Evolutionary conservation across 345 rosid species (phyloP).

Genomic region (Salix dunnii): DNA sequence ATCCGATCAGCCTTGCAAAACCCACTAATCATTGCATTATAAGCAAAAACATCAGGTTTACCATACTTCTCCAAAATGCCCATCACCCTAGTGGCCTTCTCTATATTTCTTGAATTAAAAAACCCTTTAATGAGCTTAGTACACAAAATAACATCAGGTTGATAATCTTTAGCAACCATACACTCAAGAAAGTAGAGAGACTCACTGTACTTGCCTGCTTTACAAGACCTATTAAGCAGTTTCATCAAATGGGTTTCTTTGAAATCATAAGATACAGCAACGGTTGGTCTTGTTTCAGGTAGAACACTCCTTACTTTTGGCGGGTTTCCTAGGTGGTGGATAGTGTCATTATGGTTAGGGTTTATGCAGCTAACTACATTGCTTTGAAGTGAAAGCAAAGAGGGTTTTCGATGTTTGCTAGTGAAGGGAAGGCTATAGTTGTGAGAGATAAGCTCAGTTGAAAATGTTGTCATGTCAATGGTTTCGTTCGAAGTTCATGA

Average conservation of each 20-base stretch:
- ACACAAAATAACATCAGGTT: slow-evolving; percentile 65
- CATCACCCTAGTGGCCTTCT: slow-evolving; percentile 67
- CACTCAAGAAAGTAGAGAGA: slow-evolving; percentile 68
- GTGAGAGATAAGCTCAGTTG: slow-evolving; percentile 32
- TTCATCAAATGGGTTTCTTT: slow-evolving; percentile 56
- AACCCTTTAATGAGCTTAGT: slow-evolving; percentile 81
- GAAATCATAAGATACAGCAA: slow-evolving; percentile 48
- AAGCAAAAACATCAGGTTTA: slow-evolving; percentile 70
- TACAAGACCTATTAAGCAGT: slow-evolving; percentile 55
- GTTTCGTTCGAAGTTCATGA: slow-evolving; percentile 14
- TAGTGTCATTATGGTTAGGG: slow-evolving; percentile 4
- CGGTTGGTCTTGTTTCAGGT: slow-evolving; percentile 43
- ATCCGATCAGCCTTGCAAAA: slow-evolving; percentile 69
- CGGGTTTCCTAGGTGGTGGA: slow-evolving; percentile 13
- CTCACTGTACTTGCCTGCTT: slow-evolving; percentile 54
- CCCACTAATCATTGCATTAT: slow-evolving; percentile 78
- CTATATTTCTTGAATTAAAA: slow-evolving; percentile 45
- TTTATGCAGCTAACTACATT: slow-evolving; percentile 21
- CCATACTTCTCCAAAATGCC: slow-evolving; percentile 68
- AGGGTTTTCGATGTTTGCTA: slow-evolving; percentile 26
- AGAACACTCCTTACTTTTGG: slow-evolving; percentile 17
- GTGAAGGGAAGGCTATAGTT: slow-evolving; percentile 15
- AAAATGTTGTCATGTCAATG: slow-evolving; percentile 31
- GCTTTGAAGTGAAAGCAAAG: slow-evolving; percentile 25
- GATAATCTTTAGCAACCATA: slow-evolving; percentile 55